A percentile compares a stretch with the other conserved stretches of the same genome.
phyloP scores from a whole-genome alignment of 192 early-diverging fungal species.

The Rhizophagus sp. region DNA sequence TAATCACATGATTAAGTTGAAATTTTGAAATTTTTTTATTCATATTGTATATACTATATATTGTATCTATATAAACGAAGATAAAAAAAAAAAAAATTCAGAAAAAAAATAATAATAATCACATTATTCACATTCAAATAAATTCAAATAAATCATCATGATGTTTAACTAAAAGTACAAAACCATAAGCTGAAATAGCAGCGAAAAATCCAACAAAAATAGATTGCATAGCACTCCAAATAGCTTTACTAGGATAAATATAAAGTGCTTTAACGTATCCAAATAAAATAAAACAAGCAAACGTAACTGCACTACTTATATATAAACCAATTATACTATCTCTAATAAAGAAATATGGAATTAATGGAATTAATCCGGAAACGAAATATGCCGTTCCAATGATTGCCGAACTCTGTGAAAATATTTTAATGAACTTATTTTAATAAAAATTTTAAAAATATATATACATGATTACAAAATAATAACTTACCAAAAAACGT shows the following conservation, averaged over 20 bases:
- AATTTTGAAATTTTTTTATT: too few species aligned
- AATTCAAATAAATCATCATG: not conserved
- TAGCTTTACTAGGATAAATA: slow-evolving; percentile 42
- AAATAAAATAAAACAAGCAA: slow-evolving; percentile 57
- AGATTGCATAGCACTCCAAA: not conserved
- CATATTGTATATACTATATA: too few species aligned
- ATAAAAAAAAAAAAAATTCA: too few species aligned
- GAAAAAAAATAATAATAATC: too few species aligned
- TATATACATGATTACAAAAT: too few species aligned
- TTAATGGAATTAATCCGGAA: slow-evolving; percentile 62
- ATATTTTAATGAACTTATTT: too few species aligned
- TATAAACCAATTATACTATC: slow-evolving; percentile 42
- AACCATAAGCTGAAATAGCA: not conserved
- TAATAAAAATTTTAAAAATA: too few species aligned
- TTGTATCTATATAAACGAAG: too few species aligned
- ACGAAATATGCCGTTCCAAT: slow-evolving; percentile 61
- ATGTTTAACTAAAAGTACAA: not conserved
- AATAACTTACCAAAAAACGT: slow-evolving; percentile 45
- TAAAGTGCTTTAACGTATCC: slow-evolving; percentile 57
- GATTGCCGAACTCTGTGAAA: slow-evolving; percentile 47
- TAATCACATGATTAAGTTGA: too few species aligned
- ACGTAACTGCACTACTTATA: slow-evolving; percentile 53
- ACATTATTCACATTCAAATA: not conserved
- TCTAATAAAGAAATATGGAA: slow-evolving; percentile 57
- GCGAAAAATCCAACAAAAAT: not conserved